Evolutionary conservation across 768 basidiomycete genomes (phyloP), one percentile per base, ranked within the genome.

Genomic region (Daedaleopsis sinensis): DNA sequence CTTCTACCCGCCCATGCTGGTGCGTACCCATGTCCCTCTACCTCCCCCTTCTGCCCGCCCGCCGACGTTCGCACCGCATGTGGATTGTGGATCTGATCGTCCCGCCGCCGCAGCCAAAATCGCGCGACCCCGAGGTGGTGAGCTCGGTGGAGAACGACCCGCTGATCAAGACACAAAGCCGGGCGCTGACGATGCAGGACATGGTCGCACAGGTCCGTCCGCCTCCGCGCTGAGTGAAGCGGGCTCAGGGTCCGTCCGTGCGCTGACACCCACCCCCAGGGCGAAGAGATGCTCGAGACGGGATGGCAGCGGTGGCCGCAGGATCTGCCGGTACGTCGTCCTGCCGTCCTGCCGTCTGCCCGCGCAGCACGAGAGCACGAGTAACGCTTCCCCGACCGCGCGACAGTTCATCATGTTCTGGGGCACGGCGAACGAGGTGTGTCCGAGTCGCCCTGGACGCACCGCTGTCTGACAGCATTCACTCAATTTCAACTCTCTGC

Each of bases 351-450:
- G 27, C 27, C 3, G 27, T 32, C 7, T 7, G 27, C 27, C 27
- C 7, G 19, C 42, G 6, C 32, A 10, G 3, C 13, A 1, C 19
- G 11, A 13, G 38, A 5, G 12, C n/a, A 32, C 23, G 1, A n/a
- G 15, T 38, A 24, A 11, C 7, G 32, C 21, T 4, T 36, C 3
- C 8, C 3, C 15, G 24, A 21, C 9, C n/a, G 11, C 19, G 13
- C 46, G 36, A 23, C 19, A 47, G 56, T 23, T 53, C 18, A 43
- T 53, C 35, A 59, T 53, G 58, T 15, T 44, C 12, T 59, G 58
- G 52, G 58, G 58, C 23, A 59, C 58, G 3, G 58, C 44, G 12
- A 52, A 59, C 19, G 53, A 59, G 52, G 58, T 59, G 5, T 21
- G 57, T 6, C 37, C 37, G 7, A 38, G 8, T 15, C 18, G 15